phyloP scores from a whole-genome alignment of 192 early-diverging fungal genomes.

The Obelidium mucronatum region DNA sequence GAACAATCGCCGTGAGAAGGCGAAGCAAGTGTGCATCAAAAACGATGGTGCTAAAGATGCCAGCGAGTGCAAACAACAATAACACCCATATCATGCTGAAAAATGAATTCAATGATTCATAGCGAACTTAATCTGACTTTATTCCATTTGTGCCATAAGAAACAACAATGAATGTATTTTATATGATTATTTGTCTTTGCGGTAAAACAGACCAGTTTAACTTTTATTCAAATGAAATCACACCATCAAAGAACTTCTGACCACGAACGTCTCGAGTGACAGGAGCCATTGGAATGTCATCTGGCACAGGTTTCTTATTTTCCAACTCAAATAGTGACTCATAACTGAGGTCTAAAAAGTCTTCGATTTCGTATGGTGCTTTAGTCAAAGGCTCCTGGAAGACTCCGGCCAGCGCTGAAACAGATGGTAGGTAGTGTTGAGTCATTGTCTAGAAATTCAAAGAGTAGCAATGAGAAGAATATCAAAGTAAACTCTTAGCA shows the following conservation, averaged over 20 bases:
- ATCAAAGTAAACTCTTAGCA: background rate
- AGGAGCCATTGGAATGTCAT: conserved; percentile 19
- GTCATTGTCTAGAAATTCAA: conserved; percentile 68
- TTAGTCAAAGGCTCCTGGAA: conserved; percentile 91
- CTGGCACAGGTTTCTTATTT: conserved; percentile 14
- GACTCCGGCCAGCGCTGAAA: conserved; percentile 82
- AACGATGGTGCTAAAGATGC: background rate
- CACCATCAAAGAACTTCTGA: conserved; percentile 8
- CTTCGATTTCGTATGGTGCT: conserved; percentile 88
- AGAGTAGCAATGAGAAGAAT: background rate
- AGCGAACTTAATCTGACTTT: too few species aligned
- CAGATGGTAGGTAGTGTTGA: conserved; percentile 87
- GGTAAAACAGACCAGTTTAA: too few species aligned
- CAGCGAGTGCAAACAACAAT: conserved; percentile 26
- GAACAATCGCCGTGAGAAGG: conserved; percentile 34
- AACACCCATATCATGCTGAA: too few species aligned
- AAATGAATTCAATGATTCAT: too few species aligned
- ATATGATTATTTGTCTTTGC: too few species aligned
- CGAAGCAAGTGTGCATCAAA: conserved; percentile 27
- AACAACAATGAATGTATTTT: background rate
- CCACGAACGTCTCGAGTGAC: background rate
- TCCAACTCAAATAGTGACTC: conserved; percentile 38
- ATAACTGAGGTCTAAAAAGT: conserved; percentile 93
- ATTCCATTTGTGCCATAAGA: too few species aligned
- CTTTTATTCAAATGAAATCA: conserved; percentile 4